Evolutionary conservation across 2,329 filamentous ascomycete species (phyloP).

Genomic region (Calonectria hawksworthii): DNA sequence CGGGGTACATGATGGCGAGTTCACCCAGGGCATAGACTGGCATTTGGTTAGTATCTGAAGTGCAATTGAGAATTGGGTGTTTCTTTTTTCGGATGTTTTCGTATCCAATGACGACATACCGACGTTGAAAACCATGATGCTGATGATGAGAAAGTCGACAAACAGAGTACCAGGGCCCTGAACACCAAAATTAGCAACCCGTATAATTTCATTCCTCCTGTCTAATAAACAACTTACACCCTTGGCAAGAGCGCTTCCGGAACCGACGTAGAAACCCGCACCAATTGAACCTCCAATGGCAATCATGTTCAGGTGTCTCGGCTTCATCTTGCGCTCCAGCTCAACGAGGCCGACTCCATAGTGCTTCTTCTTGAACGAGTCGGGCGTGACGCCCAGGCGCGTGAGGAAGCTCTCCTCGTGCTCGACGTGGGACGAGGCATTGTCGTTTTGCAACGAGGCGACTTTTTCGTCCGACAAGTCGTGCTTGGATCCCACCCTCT

Average conservation of each 20-base stretch:
- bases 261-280: slow-evolving; percentile 17
- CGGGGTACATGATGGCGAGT: slow-evolving; percentile 24
- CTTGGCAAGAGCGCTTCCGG: slow-evolving; percentile 19
- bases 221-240: slow-evolving; percentile 5
- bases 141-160: slow-evolving; percentile 20
- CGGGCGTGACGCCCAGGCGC: slow-evolving; percentile 10
- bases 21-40: slow-evolving; percentile 20
- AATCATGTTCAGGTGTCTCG: slow-evolving; percentile 21
- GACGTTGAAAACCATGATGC: slow-evolving; percentile 25
- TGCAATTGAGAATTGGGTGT: not conserved
- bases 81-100: not conserved
- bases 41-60: not conserved
- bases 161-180: slow-evolving; percentile 17
- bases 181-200: not conserved
- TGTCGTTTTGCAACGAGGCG: not conserved
- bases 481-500: slow-evolving; percentile 16
- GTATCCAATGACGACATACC: slow-evolving; percentile 7
- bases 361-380: slow-evolving; percentile 21
- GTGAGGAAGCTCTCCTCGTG: slow-evolving; percentile 13
- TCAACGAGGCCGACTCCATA: slow-evolving; percentile 19
- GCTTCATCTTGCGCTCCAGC: slow-evolving; percentile 22
- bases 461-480: slow-evolving; percentile 5
- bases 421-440: not conserved
- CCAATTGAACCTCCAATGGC: slow-evolving; percentile 24
- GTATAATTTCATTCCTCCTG: not conserved